Conservation (phyloP, 1,139 yeast species). For the Saccharomyces uvarum region DNA sequence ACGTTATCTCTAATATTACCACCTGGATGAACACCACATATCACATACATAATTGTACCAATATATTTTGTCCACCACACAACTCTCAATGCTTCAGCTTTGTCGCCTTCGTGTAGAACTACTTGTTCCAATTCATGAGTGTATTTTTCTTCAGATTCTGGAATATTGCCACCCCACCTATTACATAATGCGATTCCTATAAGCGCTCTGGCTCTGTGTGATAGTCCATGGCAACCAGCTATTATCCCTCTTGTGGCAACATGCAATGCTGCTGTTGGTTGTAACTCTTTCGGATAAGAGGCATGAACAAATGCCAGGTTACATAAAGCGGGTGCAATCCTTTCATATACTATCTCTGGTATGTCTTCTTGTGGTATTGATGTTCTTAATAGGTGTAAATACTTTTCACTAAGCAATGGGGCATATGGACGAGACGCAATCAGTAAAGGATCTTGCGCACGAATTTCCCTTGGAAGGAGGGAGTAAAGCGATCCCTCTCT, state of each 20-base stretch:
- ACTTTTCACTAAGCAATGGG: constrained; percentile 48
- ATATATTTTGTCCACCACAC: constrained; percentile 61
- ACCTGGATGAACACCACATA: constrained; percentile 70
- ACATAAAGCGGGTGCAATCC: constrained; percentile 60
- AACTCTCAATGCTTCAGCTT: constrained; percentile 38
- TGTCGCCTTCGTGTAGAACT: constrained; percentile 41
- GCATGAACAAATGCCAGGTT: constrained; percentile 65
- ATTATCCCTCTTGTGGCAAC: constrained; percentile 62
- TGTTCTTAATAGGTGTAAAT: constrained; percentile 41
- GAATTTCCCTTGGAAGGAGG: constrained; percentile 44
- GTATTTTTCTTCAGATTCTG: constrained; percentile 41
- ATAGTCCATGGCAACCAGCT: constrained; percentile 61
- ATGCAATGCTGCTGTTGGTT: constrained; percentile 60
- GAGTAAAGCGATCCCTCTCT: constrained; percentile 63
- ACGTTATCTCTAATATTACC: constrained; percentile 57
- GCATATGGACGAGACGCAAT: constrained; percentile 61
- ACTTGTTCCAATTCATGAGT: constrained; percentile 39
- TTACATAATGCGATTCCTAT: constrained; percentile 63
- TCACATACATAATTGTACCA: constrained; percentile 62
- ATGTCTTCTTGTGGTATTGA: constrained; percentile 47
- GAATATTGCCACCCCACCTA: constrained; percentile 71
- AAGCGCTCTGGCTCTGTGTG: constrained; percentile 57
- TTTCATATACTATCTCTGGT: constrained; percentile 47
- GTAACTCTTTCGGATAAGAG: constrained; percentile 62
- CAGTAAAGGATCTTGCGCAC: constrained; percentile 54